A percentile compares a stretch with the other conserved stretches of the same genome.
These are phyloP conservation scores for Mycena kentingensis DNA, from an alignment of 768 basidiomycete species.

Conservation along the genomic window DNA sequence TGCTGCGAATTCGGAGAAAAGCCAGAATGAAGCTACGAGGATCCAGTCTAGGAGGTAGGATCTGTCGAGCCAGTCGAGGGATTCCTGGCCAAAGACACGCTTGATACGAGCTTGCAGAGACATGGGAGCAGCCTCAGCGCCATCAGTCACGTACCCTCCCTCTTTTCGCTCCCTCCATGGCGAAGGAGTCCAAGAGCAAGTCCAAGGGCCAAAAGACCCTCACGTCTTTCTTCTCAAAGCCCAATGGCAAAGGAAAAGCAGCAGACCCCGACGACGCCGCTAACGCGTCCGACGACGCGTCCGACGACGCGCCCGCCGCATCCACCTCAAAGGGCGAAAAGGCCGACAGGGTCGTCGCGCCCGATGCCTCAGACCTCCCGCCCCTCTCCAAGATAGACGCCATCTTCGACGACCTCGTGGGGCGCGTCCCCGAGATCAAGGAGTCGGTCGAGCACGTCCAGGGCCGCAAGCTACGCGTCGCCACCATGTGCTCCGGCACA, in stretches of 20 bases:
- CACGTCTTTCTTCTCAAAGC: conserved; percentile 52
- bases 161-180: conserved; percentile 41
- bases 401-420: conserved; percentile 77
- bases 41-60: conserved; percentile 58
- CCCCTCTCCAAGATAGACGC: conserved; percentile 71
- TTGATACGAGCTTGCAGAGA: conserved; percentile 7
- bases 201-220: conserved; percentile 55
- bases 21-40: conserved; percentile 43
- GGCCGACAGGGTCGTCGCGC: conserved; percentile 44
- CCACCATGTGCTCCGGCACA: conserved; percentile 97
- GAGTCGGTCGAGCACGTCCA: conserved; percentile 63
- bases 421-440: conserved; percentile 64
- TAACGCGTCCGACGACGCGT: conserved; percentile 32
- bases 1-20: conserved; percentile 41
- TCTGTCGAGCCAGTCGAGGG: conserved; percentile 45
- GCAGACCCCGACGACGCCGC: conserved; percentile 18
- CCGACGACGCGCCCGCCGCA: conserved; percentile 25
- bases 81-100: conserved; percentile 36
- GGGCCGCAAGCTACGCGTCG: conserved; percentile 87
- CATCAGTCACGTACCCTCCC: conserved; percentile 16
- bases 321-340: conserved; percentile 23
- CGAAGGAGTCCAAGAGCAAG: conserved; percentile 43
- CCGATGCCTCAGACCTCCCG: conserved; percentile 69
- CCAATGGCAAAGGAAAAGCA: conserved; percentile 33
- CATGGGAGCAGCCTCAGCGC: neutral